Conservation (phyloP, 192 early-diverging fungal genomes). For the Blastocladiella britannica region DNA sequence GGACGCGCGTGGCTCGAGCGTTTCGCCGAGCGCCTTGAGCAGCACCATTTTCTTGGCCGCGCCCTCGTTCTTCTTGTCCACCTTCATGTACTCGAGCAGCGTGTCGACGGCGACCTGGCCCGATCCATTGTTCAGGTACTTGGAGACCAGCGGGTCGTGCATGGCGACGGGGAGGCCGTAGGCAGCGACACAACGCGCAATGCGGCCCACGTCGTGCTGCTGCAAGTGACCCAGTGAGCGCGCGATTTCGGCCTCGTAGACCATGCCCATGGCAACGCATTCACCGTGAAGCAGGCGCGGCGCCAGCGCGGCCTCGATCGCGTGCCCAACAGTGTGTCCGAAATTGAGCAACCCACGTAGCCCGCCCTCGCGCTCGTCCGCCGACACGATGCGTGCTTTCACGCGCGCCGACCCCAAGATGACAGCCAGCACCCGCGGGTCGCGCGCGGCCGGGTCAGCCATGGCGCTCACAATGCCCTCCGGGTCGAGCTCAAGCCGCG, state of each 20-base stretch:
- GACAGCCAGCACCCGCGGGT: conserved; percentile 48
- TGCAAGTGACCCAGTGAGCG: conserved; percentile 67
- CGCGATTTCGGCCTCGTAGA: conserved; percentile 83
- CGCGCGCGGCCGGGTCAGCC: conserved; percentile 17
- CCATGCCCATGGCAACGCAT: conserved; percentile 86
- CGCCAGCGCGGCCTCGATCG: conserved; percentile 76
- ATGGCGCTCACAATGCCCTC: conserved; percentile 60
- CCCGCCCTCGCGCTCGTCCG: conserved; percentile 86
- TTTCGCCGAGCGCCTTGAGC: conserved; percentile 61
- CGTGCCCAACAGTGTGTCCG: conserved; percentile 92
- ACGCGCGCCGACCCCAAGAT: conserved; percentile 70
- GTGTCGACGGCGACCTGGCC: conserved; percentile 46
- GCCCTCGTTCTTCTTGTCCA: conserved; percentile 94
- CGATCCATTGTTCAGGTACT: conserved; percentile 30
- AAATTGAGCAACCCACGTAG: conserved; percentile 89
- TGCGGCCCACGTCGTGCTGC: conserved; percentile 65
- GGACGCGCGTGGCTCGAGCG: conserved; percentile 60
- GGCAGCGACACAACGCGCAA: conserved; percentile 56
- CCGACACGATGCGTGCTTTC: conserved; percentile 86
- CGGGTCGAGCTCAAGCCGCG: conserved; percentile 63
- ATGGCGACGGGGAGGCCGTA: conserved; percentile 76
- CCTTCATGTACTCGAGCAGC: conserved; percentile 73
- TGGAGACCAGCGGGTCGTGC: conserved; percentile 52
- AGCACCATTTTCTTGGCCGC: conserved; percentile 78
- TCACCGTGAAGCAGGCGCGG: conserved; percentile 88